Base-by-base conservation (phyloP, 177 flowering plant species). In the Vitis hybrid region DNA sequence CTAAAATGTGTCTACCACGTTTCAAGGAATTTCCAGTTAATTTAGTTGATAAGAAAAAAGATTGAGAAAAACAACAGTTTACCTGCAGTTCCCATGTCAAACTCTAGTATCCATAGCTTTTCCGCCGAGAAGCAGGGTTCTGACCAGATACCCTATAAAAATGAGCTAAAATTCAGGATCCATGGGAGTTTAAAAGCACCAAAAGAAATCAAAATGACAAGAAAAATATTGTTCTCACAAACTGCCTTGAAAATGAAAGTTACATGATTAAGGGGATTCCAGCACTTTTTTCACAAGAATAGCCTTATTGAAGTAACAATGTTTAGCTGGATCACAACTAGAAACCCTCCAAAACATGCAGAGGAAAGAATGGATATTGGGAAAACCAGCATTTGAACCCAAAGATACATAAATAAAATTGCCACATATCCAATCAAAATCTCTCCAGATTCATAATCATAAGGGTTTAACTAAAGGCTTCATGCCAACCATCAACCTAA, bases 131-230 rank as follows among this genome's bases (percentile, higher is more conserved):
- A 71, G 58, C 80, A 82, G 90, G 84, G 82, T 62, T 78, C 66
- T 81, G 91, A 52, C 91, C 80, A 75, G 98, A 89, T 73, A 84
- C 75, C 91, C 98, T 94, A 88, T 68, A 66, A 75, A 82, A 15
- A 80, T 33, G 76, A 79, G 66, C 68, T 71, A 19, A 4, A 59
- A 73, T 66, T 79, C 68, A 81, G 79, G 31, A 63, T 17, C 49
- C 3, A 57, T 28, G 31, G 55, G 63, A n/a, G 17, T 49, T 17
- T 56, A 11, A 20, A 15, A 53, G 28, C n/a, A 53, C 47, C 24
- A 12, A 54, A 6, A 9, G 11, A 54, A 17, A 49, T 15, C 57
- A 50, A 53, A 20, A 53, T 0, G 4, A 66, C 59, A 33, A 58
- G 9, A 58, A 8, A 22, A 62, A 33, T 17, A 63, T 31, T 28